Percentiles rank a stretch among this genome's conserved stretches.
Evolutionary conservation across 805 yeast genomes (phyloP).

Genomic region (Candida oleophila): DNA sequence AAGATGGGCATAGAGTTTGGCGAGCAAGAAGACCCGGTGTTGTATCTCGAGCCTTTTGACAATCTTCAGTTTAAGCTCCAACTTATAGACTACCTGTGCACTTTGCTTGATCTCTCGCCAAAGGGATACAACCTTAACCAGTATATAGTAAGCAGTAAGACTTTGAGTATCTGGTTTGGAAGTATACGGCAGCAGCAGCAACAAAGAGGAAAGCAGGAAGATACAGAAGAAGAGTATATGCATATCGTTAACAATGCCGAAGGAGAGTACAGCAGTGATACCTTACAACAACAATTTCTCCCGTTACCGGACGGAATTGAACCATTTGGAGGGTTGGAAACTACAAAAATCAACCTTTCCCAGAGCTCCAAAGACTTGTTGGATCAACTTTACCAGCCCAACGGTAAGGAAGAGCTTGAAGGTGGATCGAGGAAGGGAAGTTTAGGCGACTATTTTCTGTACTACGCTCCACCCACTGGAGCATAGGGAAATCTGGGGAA

Average conservation of each 20-base stretch:
- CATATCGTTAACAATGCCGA: not conserved
- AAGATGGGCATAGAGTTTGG: not conserved
- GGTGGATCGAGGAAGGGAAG: not conserved
- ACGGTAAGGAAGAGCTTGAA: not conserved
- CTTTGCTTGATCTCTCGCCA: slow-evolving; percentile 1
- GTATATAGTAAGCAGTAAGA: not conserved
- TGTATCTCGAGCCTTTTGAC: not conserved
- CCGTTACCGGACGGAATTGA: not conserved
- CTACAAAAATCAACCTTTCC: not conserved
- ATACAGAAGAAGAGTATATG: not conserved
- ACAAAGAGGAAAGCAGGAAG: not conserved
- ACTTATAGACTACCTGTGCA: not conserved
- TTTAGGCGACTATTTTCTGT: not conserved
- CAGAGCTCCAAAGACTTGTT: not conserved
- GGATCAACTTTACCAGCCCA: not conserved
- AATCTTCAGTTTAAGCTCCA: not conserved
- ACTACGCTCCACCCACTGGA: not conserved
- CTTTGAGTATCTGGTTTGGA: slow-evolving; percentile 1
- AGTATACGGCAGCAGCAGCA: not conserved
- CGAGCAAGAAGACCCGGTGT: not conserved
- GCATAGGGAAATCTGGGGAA: not conserved
- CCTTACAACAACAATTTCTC: not conserved
- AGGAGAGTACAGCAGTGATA: not conserved
- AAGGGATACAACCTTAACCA: slow-evolving; percentile 1
- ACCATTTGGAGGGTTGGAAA: not conserved